A percentile compares a stretch with the other conserved stretches of the same genome.
Conservation (phyloP, 2,329 filamentous ascomycete species). For the Talaromyces sp. region DNA sequence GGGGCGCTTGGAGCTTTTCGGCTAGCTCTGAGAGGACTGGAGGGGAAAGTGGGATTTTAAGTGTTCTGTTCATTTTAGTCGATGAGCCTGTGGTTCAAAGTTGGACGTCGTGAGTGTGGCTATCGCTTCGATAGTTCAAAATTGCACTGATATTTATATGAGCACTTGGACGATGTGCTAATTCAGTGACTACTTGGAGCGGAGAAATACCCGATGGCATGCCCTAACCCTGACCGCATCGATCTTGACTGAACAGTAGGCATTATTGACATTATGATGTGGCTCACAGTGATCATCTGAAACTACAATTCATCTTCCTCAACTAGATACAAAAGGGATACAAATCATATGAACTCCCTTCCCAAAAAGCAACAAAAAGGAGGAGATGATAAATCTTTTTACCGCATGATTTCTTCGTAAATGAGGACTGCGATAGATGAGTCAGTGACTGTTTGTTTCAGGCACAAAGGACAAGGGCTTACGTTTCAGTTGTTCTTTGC, state of each 20-base stretch:
- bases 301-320: not conserved
- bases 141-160: too few relatives aligned
- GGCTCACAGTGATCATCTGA: not conserved
- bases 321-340: slow-evolving; percentile 9
- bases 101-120: too few relatives aligned
- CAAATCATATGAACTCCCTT: slow-evolving; percentile 3
- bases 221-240: not conserved
- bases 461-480: slow-evolving; percentile 27
- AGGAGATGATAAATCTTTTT: slow-evolving; percentile 23
- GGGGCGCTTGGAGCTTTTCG: not conserved
- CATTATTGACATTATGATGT: not conserved
- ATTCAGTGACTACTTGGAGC: not conserved
- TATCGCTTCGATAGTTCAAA: too few relatives aligned
- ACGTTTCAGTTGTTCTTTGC: slow-evolving; percentile 97
- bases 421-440: slow-evolving; percentile 57
- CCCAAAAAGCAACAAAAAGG: not conserved
- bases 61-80: not conserved
- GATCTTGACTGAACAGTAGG: not conserved
- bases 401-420: slow-evolving; percentile 92
- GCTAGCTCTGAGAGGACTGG: not conserved
- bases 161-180: too few relatives aligned
- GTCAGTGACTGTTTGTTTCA: slow-evolving; percentile 11
- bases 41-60: not conserved
- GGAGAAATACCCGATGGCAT: not conserved
- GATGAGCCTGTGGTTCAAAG: not conserved